These are phyloP conservation scores for Fusarium sp. DNA, from an alignment of 2,329 filamentous ascomycete genomes.

Conservation along the genomic window DNA sequence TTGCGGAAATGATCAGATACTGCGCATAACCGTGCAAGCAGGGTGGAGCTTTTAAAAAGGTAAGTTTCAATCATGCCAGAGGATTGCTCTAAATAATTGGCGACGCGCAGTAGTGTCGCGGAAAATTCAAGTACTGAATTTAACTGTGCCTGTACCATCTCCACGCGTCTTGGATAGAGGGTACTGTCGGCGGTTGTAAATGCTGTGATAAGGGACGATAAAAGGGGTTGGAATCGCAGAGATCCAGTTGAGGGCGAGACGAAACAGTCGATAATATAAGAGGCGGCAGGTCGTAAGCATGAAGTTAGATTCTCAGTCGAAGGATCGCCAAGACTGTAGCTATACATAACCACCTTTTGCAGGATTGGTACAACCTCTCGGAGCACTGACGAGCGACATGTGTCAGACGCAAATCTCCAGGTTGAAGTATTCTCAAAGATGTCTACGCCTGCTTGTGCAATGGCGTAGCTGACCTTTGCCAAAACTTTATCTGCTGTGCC, in stretches of 20 bases:
- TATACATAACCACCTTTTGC: constrained; percentile 75
- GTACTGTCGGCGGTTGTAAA: constrained; percentile 66
- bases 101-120: constrained; percentile 75
- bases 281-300: constrained; percentile 76
- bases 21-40: constrained; percentile 81
- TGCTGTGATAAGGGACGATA: constrained; percentile 70
- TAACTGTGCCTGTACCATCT: constrained; percentile 71
- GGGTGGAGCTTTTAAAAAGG: constrained; percentile 81
- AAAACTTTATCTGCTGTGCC: constrained; percentile 83
- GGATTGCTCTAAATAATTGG: constrained; percentile 70
- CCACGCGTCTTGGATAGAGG: constrained; percentile 65
- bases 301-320: constrained; percentile 61
- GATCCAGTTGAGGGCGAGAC: constrained; percentile 75
- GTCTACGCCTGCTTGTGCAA: constrained; percentile 81
- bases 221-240: constrained; percentile 79
- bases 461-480: constrained; percentile 74
- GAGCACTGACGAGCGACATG: constrained; percentile 76
- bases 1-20: constrained; percentile 72
- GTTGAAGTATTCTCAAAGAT: constrained; percentile 86
- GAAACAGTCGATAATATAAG: constrained; percentile 81
- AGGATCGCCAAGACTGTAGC: constrained; percentile 78
- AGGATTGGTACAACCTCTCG: constrained; percentile 75
- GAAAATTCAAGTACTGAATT: constrained; percentile 72
- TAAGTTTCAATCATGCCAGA: constrained; percentile 77
- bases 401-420: constrained; percentile 81